A percentile compares a stretch with the other conserved stretches of the same genome.
Conservation (phyloP, 2,329 filamentous ascomycete species). For the Neofusicoccum kwambonambiense region DNA sequence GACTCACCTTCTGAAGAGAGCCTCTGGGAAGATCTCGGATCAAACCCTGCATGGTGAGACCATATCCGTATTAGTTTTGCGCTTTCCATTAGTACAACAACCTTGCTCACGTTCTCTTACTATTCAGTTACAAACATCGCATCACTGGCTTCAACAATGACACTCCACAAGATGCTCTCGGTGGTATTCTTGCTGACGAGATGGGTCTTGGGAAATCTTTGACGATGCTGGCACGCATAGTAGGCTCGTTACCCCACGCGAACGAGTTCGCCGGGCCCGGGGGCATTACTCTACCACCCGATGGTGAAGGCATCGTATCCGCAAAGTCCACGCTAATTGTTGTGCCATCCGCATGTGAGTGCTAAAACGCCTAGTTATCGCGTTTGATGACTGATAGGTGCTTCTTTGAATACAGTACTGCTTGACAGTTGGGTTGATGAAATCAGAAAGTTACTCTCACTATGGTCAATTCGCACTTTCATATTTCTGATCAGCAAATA, state of each 20-base stretch:
- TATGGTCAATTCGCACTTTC: background rate
- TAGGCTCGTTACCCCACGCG: slow-evolving; percentile 17
- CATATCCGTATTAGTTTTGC: too few species aligned
- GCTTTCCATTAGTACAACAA: background rate
- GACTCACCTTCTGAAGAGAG: background rate
- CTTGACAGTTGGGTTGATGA: background rate
- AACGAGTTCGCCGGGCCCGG: background rate
- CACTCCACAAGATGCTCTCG: slow-evolving; percentile 24
- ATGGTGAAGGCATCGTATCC: slow-evolving; percentile 24
- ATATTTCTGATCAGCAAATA: background rate
- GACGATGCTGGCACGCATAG: slow-evolving; percentile 48
- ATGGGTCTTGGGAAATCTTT: slow-evolving; percentile 59
- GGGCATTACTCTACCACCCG: background rate
- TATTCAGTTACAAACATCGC: background rate
- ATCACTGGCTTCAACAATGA: background rate
- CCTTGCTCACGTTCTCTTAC: background rate
- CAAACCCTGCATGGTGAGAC: background rate
- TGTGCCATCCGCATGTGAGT: slow-evolving; percentile 45
- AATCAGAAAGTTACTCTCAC: background rate
- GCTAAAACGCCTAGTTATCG: too few species aligned
- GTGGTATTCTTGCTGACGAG: slow-evolving; percentile 56
- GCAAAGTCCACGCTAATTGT: slow-evolving; percentile 44
- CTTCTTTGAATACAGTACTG: background rate
- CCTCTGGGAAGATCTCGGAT: background rate
- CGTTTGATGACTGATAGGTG: too few species aligned